phyloP scores from a whole-genome alignment of 345 rosid genomes.

The Punica granatum region DNA sequence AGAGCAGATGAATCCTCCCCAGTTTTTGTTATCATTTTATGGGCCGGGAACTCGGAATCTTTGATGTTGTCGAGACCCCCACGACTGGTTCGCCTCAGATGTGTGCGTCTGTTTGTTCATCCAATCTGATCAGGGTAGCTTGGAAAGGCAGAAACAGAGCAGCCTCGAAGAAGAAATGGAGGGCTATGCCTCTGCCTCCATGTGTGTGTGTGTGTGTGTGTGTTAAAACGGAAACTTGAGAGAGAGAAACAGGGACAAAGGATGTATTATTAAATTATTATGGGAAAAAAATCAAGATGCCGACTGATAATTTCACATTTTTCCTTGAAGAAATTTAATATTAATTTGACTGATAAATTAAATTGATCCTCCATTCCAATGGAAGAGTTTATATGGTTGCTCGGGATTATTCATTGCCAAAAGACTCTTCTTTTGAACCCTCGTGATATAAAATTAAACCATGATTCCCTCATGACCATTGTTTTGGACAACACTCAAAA shows the following conservation, averaged over 20 bases:
- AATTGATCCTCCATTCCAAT: too few relatives aligned
- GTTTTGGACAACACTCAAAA: too few relatives aligned
- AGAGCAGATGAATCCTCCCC: conserved; percentile 6
- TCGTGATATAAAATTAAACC: too few relatives aligned
- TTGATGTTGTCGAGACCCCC: background rate
- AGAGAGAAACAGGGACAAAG: background rate
- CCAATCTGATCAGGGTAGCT: background rate
- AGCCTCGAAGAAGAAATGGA: conserved; percentile 1
- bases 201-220: background rate
- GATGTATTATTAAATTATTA: too few relatives aligned
- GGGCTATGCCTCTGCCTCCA: background rate
- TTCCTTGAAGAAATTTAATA: background rate
- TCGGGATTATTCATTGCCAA: too few relatives aligned
- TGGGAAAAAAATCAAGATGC: too few relatives aligned
- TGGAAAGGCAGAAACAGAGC: conserved; percentile 4
- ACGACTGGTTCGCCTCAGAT: background rate
- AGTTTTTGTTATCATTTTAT: background rate
- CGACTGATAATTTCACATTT: background rate
- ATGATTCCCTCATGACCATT: too few relatives aligned
- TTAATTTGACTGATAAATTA: background rate
- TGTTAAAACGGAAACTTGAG: conserved; percentile 3
- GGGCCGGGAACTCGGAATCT: background rate
- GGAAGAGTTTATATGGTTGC: too few relatives aligned
- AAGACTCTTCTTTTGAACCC: too few relatives aligned
- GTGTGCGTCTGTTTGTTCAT: background rate